Base-by-base conservation (phyloP, 441 rosid genomes). In the Omphalea diandra region DNA sequence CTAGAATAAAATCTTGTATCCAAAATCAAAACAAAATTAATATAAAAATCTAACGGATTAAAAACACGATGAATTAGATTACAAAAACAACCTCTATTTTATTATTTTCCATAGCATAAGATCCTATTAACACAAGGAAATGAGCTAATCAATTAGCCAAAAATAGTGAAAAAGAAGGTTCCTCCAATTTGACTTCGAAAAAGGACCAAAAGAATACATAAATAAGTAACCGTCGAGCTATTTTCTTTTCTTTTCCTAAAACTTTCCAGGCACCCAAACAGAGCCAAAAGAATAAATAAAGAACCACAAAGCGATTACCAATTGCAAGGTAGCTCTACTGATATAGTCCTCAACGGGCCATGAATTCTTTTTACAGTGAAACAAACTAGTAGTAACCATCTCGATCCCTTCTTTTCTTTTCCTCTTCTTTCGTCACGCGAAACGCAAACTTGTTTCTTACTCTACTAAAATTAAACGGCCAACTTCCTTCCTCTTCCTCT, bases 271-370 rank as follows among this genome's bases (percentile, higher is more conserved):
- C 26, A 74, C 57, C 63, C 50, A 73, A 79, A 77, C 69, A 73
- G n/a, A 62, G 41, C 1, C 57, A 52, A 24, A 32, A 60, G 38
- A 17, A 64, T 12, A 61, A 47, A 54, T 18, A 38, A 32, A 36
- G 20, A 22, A 20, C 22, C 22, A 38, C 18, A 61, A 7, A 70
- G 40, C 26, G 65, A 81, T 84, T 75, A 90, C 99, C 82, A 90
- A 75, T 70, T 90, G 98, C 80, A 94, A 75, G 62, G 97, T 88
- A 49, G 52, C 62, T 82, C 72, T 80, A 83, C 78, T 86, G 85
- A 94, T 81, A 70, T 90, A 94, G 70, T 94, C 99, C 72, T 92
- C 98, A 36, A 96, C 79, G 6, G 99, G 99, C 99, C 99, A 92
- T 46, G 99, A 92, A 77, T 88, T 81, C 83, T 85, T 94, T 72